Conservation (phyloP, 140 eudicot species). For the Oenanthe javanica region DNA sequence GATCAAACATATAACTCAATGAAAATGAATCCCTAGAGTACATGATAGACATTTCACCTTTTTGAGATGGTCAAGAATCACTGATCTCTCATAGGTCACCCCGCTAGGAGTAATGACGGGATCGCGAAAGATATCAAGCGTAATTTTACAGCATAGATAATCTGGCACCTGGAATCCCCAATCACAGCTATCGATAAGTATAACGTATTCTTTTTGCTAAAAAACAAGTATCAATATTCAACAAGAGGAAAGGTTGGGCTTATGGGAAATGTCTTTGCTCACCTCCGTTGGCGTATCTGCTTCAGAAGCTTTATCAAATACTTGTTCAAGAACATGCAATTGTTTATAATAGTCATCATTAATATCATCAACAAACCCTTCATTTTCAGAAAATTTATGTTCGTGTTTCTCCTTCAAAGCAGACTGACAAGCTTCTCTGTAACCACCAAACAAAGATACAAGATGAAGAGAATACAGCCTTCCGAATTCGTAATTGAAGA, state of each 20-base stretch:
- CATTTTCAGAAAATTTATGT: constrained; percentile 30
- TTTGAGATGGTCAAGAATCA: constrained; percentile 69
- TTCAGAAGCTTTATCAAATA: constrained; percentile 65
- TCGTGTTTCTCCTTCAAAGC: constrained; percentile 63
- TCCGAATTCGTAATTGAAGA: background rate
- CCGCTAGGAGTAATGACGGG: constrained; percentile 96
- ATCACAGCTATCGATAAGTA: background rate
- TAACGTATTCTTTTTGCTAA: background rate
- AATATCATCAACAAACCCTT: constrained; percentile 59
- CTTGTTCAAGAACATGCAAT: constrained; percentile 40
- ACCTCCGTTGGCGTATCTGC: constrained; percentile 74
- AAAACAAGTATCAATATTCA: background rate
- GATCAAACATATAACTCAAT: constrained; percentile 7
- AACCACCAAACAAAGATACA: background rate
- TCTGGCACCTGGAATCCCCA: constrained; percentile 73
- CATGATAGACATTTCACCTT: constrained; percentile 37
- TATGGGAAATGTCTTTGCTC: constrained; percentile 13
- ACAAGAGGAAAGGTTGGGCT: background rate
- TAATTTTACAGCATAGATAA: constrained; percentile 77
- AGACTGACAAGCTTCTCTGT: constrained; percentile 61
- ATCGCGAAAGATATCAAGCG: constrained; percentile 89
- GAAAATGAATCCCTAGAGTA: background rate
- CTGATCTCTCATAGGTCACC: constrained; percentile 77
- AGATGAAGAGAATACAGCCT: background rate
- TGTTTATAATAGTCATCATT: constrained; percentile 22